A percentile compares a stretch with the other conserved stretches of the same genome.
phyloP scores from a whole-genome alignment of 192 early-diverging fungal genomes.

The Podochytrium sp. region DNA sequence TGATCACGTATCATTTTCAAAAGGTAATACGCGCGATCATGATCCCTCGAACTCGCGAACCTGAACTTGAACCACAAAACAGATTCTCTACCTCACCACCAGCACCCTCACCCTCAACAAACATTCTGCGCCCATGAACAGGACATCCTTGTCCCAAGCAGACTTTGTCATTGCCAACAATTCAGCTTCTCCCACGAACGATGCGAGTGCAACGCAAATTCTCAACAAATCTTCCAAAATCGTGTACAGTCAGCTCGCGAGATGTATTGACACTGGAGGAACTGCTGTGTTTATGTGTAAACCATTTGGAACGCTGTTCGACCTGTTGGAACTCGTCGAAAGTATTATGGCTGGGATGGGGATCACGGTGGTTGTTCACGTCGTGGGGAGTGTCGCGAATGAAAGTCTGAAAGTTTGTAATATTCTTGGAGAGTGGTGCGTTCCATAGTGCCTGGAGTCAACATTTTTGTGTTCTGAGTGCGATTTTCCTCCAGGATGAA shows the following conservation, averaged over 20 bases:
- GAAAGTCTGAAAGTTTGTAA: conserved; percentile 23
- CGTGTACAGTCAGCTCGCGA: neutral
- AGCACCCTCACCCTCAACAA: neutral
- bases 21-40: too few relatives aligned
- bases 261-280: conserved; percentile 13
- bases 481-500: conserved; percentile 7
- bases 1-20: conserved; percentile 28
- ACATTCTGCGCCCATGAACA: conserved; percentile 1
- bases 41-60: too few relatives aligned
- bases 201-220: neutral
- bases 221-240: neutral
- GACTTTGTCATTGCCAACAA: conserved; percentile 22
- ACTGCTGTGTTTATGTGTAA: conserved; percentile 21
- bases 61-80: too few relatives aligned
- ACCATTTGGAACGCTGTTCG: conserved; percentile 24
- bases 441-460: neutral
- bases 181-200: neutral
- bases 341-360: neutral
- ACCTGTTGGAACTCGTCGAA: conserved; percentile 20
- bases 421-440: conserved; percentile 22
- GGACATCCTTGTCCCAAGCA: neutral
- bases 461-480: neutral
- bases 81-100: conserved; percentile 15
- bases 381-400: conserved; percentile 11
- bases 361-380: conserved; percentile 12